phyloP scores from a whole-genome alignment of 2,329 filamentous ascomycete species.

The Lachnellula arida region DNA sequence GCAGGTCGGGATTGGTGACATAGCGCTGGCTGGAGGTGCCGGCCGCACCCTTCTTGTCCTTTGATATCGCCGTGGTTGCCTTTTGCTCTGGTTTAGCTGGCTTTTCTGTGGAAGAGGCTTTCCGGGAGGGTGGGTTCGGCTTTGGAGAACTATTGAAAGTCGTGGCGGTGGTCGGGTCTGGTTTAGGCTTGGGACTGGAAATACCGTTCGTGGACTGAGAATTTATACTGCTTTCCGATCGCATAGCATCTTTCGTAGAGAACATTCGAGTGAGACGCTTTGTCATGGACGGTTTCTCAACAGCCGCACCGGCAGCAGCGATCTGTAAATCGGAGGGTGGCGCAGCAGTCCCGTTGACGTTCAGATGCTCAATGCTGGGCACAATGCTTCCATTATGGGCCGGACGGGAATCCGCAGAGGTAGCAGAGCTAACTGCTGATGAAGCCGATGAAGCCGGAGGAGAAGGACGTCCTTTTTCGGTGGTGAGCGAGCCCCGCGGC shows the following conservation, averaged over 20 bases:
- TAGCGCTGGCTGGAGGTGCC: slow-evolving; percentile 41
- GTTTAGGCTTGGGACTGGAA: slow-evolving; percentile 32
- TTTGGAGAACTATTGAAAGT: slow-evolving; percentile 25
- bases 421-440: slow-evolving; percentile 13
- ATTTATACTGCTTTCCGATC: slow-evolving; percentile 22
- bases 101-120: slow-evolving; percentile 42
- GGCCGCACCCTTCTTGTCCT: slow-evolving; percentile 27
- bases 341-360: slow-evolving; percentile 27
- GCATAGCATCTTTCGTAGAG: slow-evolving; percentile 49
- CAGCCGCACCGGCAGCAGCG: slow-evolving; percentile 13
- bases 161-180: slow-evolving; percentile 12
- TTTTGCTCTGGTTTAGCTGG: slow-evolving; percentile 30
- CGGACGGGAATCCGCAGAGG: slow-evolving; percentile 17
- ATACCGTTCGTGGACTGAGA: slow-evolving; percentile 17
- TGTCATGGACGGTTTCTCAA: slow-evolving; percentile 57
- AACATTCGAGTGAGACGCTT: slow-evolving; percentile 63
- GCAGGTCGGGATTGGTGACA: slow-evolving; percentile 43
- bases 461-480: slow-evolving; percentile 22
- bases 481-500: slow-evolving; percentile 18
- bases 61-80: slow-evolving; percentile 21
- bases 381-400: slow-evolving; percentile 22
- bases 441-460: slow-evolving; percentile 24
- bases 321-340: slow-evolving; percentile 28
- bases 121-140: slow-evolving; percentile 39
- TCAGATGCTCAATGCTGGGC: slow-evolving; percentile 21